Evolutionary conservation across 2,329 filamentous ascomycete genomes (phyloP).

Genomic region (Aotearoamyces nothofagi): DNA sequence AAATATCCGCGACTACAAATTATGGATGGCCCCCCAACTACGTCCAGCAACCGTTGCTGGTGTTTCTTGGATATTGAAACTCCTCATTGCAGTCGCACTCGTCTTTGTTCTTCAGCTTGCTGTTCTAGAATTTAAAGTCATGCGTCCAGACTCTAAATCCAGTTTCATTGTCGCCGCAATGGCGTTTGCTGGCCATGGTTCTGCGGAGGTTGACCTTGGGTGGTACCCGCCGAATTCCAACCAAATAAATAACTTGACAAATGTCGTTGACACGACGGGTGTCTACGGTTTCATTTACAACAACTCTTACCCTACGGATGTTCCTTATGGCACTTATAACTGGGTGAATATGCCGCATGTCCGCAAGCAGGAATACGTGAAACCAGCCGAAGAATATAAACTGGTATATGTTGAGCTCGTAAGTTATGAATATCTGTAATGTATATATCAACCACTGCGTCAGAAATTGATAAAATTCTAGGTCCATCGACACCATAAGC

Average conservation of each 20-base stretch:
- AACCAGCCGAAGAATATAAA: conserved; percentile 36
- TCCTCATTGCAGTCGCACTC: conserved; percentile 7
- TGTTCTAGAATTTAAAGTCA: conserved; percentile 7
- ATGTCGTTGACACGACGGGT: conserved; percentile 41
- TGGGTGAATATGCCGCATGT: conserved; percentile 85
- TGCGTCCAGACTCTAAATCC: conserved; percentile 7
- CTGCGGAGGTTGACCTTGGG: conserved; percentile 10
- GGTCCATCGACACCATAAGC: conserved; percentile 73
- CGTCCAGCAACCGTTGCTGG: too few species aligned
- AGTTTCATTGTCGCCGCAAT: conserved; percentile 10
- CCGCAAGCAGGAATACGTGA: conserved; percentile 47
- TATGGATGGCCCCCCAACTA: too few species aligned
- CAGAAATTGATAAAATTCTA: too few species aligned
- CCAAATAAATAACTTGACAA: conserved; percentile 43
- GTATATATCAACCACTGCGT: conserved; percentile 1
- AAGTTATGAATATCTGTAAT: conserved; percentile 16
- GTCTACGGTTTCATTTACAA: conserved; percentile 65
- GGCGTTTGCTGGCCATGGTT: conserved; percentile 7
- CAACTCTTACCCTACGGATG: conserved; percentile 39
- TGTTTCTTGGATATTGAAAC: conserved; percentile 6
- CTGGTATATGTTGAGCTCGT: conserved; percentile 65
- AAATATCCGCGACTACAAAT: too few species aligned
- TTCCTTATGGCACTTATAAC: conserved; percentile 52
- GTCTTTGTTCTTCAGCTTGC: conserved; percentile 7
- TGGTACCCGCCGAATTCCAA: conserved; percentile 44